phyloP scores from a whole-genome alignment of 257 asterid genomes.

The Linaria vulgaris region DNA sequence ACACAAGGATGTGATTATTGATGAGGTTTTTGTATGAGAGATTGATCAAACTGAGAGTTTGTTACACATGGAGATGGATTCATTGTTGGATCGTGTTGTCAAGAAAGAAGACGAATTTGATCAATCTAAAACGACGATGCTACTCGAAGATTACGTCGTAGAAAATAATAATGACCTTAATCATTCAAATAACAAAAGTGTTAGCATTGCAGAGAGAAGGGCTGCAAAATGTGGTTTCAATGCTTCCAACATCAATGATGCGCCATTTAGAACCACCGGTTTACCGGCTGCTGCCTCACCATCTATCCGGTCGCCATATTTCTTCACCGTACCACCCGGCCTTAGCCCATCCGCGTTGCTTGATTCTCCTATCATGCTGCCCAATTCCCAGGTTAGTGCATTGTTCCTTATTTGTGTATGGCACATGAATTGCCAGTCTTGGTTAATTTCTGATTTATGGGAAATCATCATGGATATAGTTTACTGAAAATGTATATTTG shows the following conservation, averaged over 20 bases:
- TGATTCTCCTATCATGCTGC: constrained; percentile 69
- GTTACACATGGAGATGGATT: constrained; percentile 27
- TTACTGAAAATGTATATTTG: too few relatives aligned
- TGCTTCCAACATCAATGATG: constrained; percentile 33
- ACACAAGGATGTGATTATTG: constrained; percentile 4
- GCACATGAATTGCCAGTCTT: too few relatives aligned
- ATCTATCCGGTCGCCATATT: constrained; percentile 27
- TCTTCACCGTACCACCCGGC: constrained; percentile 59
- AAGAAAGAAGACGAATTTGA: constrained; percentile 26
- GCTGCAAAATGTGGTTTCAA: constrained; percentile 59
- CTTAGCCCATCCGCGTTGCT: constrained; percentile 71
- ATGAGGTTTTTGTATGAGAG: background rate
- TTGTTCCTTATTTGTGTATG: background rate
- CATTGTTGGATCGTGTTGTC: constrained; percentile 7
- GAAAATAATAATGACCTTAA: background rate
- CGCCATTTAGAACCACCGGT: constrained; percentile 18
- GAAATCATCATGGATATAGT: too few relatives aligned
- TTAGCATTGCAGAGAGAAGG: constrained; percentile 64
- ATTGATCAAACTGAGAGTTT: constrained; percentile 13
- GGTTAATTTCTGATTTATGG: too few relatives aligned
- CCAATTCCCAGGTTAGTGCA: constrained; percentile 48
- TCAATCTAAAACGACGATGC: constrained; percentile 4
- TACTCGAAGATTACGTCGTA: background rate
- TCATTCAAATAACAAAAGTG: constrained; percentile 1
- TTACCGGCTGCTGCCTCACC: background rate